phyloP scores from a whole-genome alignment of 768 basidiomycete genomes.

The Paxillus rubicundulus region DNA sequence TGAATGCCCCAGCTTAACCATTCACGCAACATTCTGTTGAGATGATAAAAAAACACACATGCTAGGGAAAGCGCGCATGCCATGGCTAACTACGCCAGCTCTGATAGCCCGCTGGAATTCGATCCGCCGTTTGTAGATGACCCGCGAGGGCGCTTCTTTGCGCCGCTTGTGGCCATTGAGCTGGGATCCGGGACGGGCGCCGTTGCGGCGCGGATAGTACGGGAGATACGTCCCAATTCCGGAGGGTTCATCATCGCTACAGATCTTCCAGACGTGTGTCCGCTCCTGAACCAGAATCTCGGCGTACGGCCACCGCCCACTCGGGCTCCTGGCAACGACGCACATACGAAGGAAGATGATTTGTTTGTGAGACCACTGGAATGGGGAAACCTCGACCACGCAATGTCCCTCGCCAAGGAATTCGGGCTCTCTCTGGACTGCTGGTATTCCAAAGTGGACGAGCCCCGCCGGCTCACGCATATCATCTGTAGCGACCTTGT shows the following conservation, averaged over 20 bases:
- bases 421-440: slow-evolving; percentile 22
- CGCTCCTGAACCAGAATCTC: slow-evolving; percentile 45
- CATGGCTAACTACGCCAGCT: slow-evolving; percentile 53
- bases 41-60: not conserved
- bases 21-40: not conserved
- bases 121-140: slow-evolving; percentile 50
- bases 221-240: slow-evolving; percentile 32
- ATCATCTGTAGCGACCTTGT: slow-evolving; percentile 85
- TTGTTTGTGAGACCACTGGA: slow-evolving; percentile 55
- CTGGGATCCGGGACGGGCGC: slow-evolving; percentile 79
- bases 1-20: slow-evolving; percentile 34
- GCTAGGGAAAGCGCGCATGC: slow-evolving; percentile 74
- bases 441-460: not conserved
- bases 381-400: slow-evolving; percentile 63
- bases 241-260: slow-evolving; percentile 49
- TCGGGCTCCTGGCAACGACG: too few relatives aligned
- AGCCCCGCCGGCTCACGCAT: slow-evolving; percentile 45
- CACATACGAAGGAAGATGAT: slow-evolving; percentile 20
- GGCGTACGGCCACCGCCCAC: not conserved
- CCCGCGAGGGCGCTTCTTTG: not conserved
- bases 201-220: slow-evolving; percentile 49
- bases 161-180: slow-evolving; percentile 52
- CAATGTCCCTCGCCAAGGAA: slow-evolving; percentile 37
- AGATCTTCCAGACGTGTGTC: slow-evolving; percentile 74
- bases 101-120: slow-evolving; percentile 39